phyloP scores from a whole-genome alignment of 2,329 filamentous ascomycete genomes.

The Capronia coronata region DNA sequence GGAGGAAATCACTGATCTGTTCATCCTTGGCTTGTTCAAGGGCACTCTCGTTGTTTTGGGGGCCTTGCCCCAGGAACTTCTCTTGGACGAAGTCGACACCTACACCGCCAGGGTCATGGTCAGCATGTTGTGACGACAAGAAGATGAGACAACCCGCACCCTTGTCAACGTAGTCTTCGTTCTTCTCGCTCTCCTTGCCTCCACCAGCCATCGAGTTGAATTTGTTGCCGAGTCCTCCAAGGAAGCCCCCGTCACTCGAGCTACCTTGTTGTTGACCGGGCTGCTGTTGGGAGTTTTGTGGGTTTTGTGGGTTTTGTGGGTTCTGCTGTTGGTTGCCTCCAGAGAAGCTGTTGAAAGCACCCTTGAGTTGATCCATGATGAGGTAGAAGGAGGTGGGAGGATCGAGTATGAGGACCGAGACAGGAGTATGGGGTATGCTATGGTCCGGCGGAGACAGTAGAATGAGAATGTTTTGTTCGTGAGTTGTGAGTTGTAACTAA shows the following conservation, averaged over 20 bases:
- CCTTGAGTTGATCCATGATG: constrained; percentile 27
- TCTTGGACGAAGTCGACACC: constrained; percentile 74
- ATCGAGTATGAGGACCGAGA: background rate
- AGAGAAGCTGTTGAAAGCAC: constrained; percentile 24
- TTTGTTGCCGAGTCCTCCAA: constrained; percentile 61
- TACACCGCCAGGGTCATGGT: constrained; percentile 34
- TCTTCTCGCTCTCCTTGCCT: constrained; percentile 67
- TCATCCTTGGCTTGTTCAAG: constrained; percentile 79
- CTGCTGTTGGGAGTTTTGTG: constrained; percentile 3
- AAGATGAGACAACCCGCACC: constrained; percentile 42
- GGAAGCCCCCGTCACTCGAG: constrained; percentile 36
- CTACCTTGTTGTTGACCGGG: constrained; percentile 23
- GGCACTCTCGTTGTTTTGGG: constrained; percentile 66
- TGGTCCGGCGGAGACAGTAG: no score
- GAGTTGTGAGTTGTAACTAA: background rate
- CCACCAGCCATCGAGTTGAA: constrained; percentile 66
- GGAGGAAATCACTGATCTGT: constrained; percentile 66
- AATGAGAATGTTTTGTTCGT: no score
- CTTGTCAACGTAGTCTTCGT: constrained; percentile 78
- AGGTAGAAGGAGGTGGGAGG: background rate
- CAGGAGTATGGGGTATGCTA: background rate
- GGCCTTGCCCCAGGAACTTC: constrained; percentile 61
- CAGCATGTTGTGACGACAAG: constrained; percentile 4
- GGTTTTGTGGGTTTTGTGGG: constrained; percentile 22
- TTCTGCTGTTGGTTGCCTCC: constrained; percentile 20